These are phyloP conservation scores for Nakaseomyces uthaithaninus DNA, from an alignment of 1,139 yeast species.

Conservation along the genomic window DNA sequence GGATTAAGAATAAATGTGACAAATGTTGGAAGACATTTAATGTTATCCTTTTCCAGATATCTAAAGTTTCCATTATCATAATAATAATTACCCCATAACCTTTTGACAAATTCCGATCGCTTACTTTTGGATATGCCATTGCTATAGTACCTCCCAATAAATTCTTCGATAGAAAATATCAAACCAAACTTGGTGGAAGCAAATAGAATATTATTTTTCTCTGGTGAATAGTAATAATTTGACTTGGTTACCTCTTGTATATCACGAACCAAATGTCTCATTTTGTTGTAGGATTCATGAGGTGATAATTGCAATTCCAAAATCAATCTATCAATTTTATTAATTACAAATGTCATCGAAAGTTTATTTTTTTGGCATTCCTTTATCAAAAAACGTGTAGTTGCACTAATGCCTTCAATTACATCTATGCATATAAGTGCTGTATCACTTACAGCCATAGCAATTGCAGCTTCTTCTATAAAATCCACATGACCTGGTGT, in stretches of 20 bases:
- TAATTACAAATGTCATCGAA: conserved; percentile 56
- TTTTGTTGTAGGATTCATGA: conserved; percentile 60
- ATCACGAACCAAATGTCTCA: conserved; percentile 54
- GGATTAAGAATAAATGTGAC: conserved; percentile 68
- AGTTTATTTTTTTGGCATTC: conserved; percentile 30
- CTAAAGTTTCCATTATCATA: conserved; percentile 43
- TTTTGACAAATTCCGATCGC: conserved; percentile 38
- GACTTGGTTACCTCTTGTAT: conserved; percentile 44
- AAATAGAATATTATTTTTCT: conserved; percentile 58
- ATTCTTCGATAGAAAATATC: conserved; percentile 58
- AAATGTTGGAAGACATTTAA: conserved; percentile 42
- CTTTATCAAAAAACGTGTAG: conserved; percentile 23
- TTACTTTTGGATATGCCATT: conserved; percentile 33
- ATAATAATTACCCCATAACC: conserved; percentile 74
- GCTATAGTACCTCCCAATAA: conserved; percentile 46
- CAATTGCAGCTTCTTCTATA: conserved; percentile 59
- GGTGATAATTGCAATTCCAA: conserved; percentile 73
- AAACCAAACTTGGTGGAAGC: conserved; percentile 58
- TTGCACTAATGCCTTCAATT: conserved; percentile 63
- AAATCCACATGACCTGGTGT: conserved; percentile 91
- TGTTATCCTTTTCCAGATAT: conserved; percentile 17
- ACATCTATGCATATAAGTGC: conserved; percentile 69
- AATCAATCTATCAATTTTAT: conserved; percentile 75
- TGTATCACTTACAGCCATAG: conserved; percentile 56
- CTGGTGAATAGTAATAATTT: conserved; percentile 48